phyloP scores from a whole-genome alignment of 352 stramenopile species.

The Phytophthora fragariaefolia region DNA sequence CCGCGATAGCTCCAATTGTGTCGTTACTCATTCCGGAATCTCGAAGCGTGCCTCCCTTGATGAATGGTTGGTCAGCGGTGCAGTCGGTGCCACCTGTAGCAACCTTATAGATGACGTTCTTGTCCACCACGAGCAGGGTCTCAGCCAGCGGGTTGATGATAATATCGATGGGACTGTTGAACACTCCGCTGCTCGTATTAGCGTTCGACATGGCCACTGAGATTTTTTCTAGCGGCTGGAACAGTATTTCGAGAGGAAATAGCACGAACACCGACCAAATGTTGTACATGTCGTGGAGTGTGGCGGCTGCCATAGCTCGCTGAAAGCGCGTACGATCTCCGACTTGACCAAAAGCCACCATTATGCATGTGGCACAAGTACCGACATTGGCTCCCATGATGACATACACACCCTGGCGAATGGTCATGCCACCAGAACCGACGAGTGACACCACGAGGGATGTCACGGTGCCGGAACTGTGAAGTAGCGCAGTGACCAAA shows the following conservation, averaged over 20 bases:
- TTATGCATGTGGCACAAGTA: constrained; percentile 89
- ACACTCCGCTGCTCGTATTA: constrained; percentile 33
- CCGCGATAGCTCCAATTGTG: constrained; percentile 44
- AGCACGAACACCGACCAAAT: constrained; percentile 74
- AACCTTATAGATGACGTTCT: constrained; percentile 37
- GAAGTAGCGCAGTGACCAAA: constrained; percentile 66
- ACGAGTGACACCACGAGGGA: constrained; percentile 71
- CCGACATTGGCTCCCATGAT: constrained; percentile 92
- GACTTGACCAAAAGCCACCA: constrained; percentile 88
- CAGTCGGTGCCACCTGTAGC: constrained; percentile 33
- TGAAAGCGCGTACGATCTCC: constrained; percentile 65
- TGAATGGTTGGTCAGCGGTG: constrained; percentile 26
- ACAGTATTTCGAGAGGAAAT: constrained; percentile 67
- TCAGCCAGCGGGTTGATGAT: constrained; percentile 42
- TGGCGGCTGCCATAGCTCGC: constrained; percentile 54
- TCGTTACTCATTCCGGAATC: constrained; percentile 34
- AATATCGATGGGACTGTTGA: constrained; percentile 43
- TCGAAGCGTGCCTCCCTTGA: constrained; percentile 41
- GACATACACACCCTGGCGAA: constrained; percentile 85
- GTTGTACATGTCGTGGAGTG: constrained; percentile 84
- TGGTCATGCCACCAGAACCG: constrained; percentile 61
- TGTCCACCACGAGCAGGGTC: constrained; percentile 39
- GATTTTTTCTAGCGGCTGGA: constrained; percentile 57
- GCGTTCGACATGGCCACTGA: constrained; percentile 41
- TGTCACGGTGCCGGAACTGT: constrained; percentile 73